Evolutionary conservation across 192 early-diverging fungal genomes (phyloP), one percentile per base, ranked within the genome.

Genomic region (Backusella tarrabulga): DNA sequence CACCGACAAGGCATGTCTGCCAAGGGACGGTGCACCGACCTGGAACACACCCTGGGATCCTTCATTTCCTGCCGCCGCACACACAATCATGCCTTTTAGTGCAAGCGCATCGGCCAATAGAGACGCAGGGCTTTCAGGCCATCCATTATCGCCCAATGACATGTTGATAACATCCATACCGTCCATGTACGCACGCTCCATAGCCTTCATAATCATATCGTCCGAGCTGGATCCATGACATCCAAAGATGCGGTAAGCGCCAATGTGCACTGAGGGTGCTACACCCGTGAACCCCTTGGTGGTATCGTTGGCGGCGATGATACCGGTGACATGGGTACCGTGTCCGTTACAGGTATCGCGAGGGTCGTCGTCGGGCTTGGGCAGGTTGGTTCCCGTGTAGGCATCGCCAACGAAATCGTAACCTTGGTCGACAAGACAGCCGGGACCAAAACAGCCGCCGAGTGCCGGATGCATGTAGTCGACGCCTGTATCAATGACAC

Each of bases 61-160:
- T 36, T 91, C 87, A 85, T 97, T 97, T 7, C 96, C 96, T 34
- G 85, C 84, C 9, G 95, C 87, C 17, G 90, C 84, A 60, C 89
- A 83, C 6, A 95, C 87, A 40, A 91, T 75, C 35, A 90, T 79
- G n/a, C 92, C 92, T 9, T 77, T 34, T 6, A 79, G 67, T 12
- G 82, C 77, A 4, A 93, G 36, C 1, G 66, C 78, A 66, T 88
- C 72, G 23, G 82, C 87, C 9, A 89, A 73, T 0, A 85, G 72
- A 3, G 91, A 77, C 3, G 82, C 60, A 0, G 91, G 90, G 9
- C 83, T 85, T 7, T 87, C 81, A 0, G 84, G 82, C 86, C 87
- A 94, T 7, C 85, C 87, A 14, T 77, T 77, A n/a, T 84, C 88
- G 1, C 91, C 92, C 29, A 94, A 84, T 0, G 91, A 92, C 38